Conservation (phyloP, 2,329 filamentous ascomycete species). For the Trichoderma asperellum region DNA sequence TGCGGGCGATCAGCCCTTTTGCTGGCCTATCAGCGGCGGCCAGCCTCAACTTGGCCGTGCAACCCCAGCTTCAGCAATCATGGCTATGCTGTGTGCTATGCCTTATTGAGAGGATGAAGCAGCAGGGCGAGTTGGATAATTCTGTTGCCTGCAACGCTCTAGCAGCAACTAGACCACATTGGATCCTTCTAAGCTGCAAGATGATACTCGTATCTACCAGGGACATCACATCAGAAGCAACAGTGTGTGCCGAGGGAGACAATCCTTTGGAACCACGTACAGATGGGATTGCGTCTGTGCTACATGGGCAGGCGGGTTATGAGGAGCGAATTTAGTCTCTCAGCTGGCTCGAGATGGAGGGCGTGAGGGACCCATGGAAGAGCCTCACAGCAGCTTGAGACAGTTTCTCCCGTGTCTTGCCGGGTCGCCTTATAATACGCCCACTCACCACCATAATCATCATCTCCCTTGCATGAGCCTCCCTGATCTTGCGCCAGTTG, state of each 20-base stretch:
- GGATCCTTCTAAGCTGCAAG: neutral
- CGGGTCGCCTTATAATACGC: neutral
- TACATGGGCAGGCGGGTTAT: neutral
- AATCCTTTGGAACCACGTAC: slow-evolving; percentile 7
- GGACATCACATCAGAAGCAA: neutral
- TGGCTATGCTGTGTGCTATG: slow-evolving; percentile 12
- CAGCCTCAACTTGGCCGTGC: neutral
- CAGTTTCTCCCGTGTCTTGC: neutral
- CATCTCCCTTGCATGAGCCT: slow-evolving; percentile 16
- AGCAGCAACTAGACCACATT: neutral
- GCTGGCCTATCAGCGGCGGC: neutral
- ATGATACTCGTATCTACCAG: neutral
- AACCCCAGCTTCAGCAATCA: neutral
- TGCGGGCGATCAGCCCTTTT: neutral
- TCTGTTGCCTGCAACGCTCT: neutral
- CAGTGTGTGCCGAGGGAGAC: neutral
- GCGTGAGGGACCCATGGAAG: neutral
- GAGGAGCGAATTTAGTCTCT: neutral
- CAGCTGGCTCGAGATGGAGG: neutral
- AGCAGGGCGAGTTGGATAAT: slow-evolving; percentile 8
- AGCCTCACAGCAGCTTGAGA: neutral
- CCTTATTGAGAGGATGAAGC: neutral
- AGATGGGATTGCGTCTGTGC: neutral
- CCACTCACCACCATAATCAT: neutral
- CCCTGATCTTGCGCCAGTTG: neutral